Base-by-base conservation (phyloP, 2,329 filamentous ascomycete species). In the Cordyceps militaris region DNA sequence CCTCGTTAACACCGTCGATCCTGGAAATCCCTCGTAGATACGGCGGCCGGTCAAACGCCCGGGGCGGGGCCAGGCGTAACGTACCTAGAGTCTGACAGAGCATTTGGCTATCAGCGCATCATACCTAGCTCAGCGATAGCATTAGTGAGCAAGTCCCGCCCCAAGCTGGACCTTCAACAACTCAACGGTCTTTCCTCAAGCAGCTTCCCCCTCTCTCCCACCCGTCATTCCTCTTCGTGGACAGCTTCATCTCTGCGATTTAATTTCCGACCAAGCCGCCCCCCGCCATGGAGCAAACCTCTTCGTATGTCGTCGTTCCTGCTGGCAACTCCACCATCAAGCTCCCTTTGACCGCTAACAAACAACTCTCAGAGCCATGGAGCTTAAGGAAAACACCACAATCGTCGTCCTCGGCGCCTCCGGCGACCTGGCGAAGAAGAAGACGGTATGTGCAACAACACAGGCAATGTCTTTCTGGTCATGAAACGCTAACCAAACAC, bases 351-450 rank as follows among this genome's bases (percentile, higher is more conserved):
- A 51, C 46, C 55, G 55, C 55, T 57, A 51, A 57, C 47, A 46
- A 51, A 91, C 71, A 43, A 23, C 86, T 84, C 69, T 13, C 73
- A 96, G 91, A 71, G 86, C 84, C 69, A 82, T 95, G 76, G 94
- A 99, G 84, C 87, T 99, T 71, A 99, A 97, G 82, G 91, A 97
- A 71, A 95, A 99, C 82, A 99, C 94, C 64, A 84, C 92, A 71
- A 95, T 99, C 69, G 84, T 99, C 69, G 94, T 99, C 68, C 86
- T 99, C 65, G 94, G 94, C 69, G 94, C 94, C 64, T 99, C 94
- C 55, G 94, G 94, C 69, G 94, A 99, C 81, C 79, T 99, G 65
- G 94, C 94, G 53, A 99, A 99, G 84, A 99, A 99, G 87, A 99
- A 99, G 87, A 99, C 94, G 47, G 91, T 96, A 77, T 73, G 85